These are phyloP conservation scores for Aspergillus tubingensis DNA, from an alignment of 2,329 filamentous ascomycete genomes.

Conservation along the genomic window DNA sequence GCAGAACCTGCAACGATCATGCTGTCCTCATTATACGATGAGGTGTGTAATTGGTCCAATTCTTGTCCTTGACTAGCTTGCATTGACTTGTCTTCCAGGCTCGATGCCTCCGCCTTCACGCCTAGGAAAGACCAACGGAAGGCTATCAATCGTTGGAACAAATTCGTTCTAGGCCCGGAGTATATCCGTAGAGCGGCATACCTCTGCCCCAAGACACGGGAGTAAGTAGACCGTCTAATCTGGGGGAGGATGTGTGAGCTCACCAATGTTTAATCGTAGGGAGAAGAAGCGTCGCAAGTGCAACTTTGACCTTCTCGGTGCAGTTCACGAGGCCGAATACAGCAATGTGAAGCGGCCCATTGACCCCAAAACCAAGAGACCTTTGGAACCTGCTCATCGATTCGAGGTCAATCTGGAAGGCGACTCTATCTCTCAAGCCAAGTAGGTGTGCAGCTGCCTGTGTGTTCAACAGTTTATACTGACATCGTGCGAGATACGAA, in stretches of 20 bases:
- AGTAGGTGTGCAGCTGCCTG: constrained; percentile 32
- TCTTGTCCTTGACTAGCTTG: neutral
- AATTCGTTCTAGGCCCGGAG: constrained; percentile 49
- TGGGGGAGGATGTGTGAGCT: neutral
- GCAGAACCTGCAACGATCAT: constrained; percentile 68
- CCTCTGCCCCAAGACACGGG: constrained; percentile 47
- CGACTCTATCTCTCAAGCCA: constrained; percentile 50
- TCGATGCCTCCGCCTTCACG: constrained; percentile 47
- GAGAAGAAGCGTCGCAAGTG: constrained; percentile 47
- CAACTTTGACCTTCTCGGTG: constrained; percentile 45
- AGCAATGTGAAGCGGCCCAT: constrained; percentile 44
- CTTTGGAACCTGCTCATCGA: constrained; percentile 51
- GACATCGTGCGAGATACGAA: constrained; percentile 38
- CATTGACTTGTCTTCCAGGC: constrained; percentile 25
- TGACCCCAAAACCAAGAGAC: constrained; percentile 46
- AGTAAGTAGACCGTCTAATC: constrained; percentile 36
- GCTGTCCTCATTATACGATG: constrained; percentile 78
- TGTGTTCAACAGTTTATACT: neutral
- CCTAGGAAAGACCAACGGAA: constrained; percentile 50
- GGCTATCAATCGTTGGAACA: constrained; percentile 52
- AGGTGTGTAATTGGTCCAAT: constrained; percentile 32
- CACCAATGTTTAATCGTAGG: constrained; percentile 26
- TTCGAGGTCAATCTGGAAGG: constrained; percentile 52
- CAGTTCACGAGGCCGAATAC: constrained; percentile 50
- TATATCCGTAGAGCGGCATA: constrained; percentile 49